Evolutionary conservation across 75 land plant species (phyloP).

Genomic region (Picea sitchensis): DNA sequence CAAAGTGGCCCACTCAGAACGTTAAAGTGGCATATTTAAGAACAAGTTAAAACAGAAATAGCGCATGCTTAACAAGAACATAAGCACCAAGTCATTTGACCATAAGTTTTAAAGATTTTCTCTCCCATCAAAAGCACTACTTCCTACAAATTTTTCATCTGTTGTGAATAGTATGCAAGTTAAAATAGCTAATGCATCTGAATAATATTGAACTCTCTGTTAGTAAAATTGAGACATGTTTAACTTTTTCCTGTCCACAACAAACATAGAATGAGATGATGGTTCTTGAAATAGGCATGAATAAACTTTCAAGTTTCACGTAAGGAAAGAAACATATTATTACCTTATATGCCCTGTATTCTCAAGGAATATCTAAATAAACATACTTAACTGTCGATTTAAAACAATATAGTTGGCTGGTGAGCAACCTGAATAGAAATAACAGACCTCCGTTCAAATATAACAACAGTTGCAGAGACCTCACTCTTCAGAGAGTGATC

Average conservation of each 20-base stretch:
- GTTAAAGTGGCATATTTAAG: not conserved
- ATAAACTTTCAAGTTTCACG: constrained; percentile 1
- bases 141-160: too few species aligned
- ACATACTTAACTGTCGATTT: not conserved
- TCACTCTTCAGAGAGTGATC: constrained; percentile 50
- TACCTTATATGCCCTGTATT: not conserved
- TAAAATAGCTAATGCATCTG: too few species aligned
- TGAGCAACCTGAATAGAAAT: not conserved
- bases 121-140: too few species aligned
- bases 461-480: constrained; percentile 35
- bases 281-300: not conserved
- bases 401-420: not conserved
- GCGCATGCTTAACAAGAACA: too few species aligned
- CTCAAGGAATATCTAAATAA: not conserved
- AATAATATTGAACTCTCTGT: too few species aligned
- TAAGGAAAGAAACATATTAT: not conserved
- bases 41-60: not conserved
- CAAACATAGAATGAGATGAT: not conserved
- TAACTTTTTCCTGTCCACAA: not conserved
- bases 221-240: not conserved
- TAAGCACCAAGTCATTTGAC: too few species aligned
- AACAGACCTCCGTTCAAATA: constrained; percentile 58
- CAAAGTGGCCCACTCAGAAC: not conserved
- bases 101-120: too few species aligned
- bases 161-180: too few species aligned